Evolutionary conservation across 441 rosid species (phyloP).

Genomic region (Rhodomyrtus psidioides): DNA sequence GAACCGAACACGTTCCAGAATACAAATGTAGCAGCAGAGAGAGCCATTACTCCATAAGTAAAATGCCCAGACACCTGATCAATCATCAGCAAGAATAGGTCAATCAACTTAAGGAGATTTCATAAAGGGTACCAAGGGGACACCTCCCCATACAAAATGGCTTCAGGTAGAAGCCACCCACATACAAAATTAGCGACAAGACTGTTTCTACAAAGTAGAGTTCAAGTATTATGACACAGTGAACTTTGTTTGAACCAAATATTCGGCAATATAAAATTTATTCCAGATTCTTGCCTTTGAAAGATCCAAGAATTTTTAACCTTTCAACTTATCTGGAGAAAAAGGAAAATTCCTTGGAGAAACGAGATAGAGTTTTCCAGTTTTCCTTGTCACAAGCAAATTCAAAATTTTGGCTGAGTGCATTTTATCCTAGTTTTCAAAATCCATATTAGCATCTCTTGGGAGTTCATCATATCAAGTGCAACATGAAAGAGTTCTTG

Average conservation of each 20-base stretch:
- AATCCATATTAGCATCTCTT: background rate
- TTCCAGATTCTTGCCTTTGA: background rate
- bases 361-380: background rate
- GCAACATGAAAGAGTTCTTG: background rate
- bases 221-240: background rate
- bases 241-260: background rate
- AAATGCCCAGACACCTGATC: conserved; percentile 87
- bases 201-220: background rate
- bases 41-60: conserved; percentile 96
- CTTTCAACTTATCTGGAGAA: background rate
- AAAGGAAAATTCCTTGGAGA: background rate
- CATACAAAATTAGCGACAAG: background rate
- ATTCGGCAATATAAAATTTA: background rate
- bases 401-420: background rate
- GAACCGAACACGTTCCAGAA: conserved; percentile 89
- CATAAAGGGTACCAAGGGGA: background rate
- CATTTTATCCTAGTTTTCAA: background rate
- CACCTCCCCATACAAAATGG: background rate
- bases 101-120: background rate
- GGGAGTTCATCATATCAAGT: background rate
- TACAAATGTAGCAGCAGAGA: conserved; percentile 83
- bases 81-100: background rate
- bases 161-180: background rate
- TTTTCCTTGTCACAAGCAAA: background rate
- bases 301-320: background rate